phyloP scores from a whole-genome alignment of 371 early-diverging fungal genomes.

The Zopfochytrium polystomum region DNA sequence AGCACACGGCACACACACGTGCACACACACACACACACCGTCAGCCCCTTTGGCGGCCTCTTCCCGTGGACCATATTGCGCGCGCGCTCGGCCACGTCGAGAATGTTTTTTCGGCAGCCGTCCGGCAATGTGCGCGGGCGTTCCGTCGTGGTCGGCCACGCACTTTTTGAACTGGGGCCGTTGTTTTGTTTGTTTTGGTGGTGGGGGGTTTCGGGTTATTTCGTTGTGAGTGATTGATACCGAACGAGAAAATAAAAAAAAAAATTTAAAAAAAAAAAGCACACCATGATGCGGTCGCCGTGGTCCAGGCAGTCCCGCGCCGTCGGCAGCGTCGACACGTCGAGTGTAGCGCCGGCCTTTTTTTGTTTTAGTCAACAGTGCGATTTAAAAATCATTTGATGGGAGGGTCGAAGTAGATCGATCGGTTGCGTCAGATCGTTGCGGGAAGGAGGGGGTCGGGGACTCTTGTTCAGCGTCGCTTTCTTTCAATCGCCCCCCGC shows the following conservation, averaged over 20 bases:
- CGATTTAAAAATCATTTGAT: too few relatives aligned
- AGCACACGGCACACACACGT: too few relatives aligned
- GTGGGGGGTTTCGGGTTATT: neutral
- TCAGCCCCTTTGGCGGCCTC: constrained; percentile 22
- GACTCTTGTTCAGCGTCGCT: neutral
- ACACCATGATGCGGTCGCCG: constrained; percentile 19
- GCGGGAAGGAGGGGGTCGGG: too few relatives aligned
- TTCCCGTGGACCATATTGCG: constrained; percentile 29
- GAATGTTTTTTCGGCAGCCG: constrained; percentile 28
- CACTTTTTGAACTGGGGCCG: neutral
- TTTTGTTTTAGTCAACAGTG: too few relatives aligned
- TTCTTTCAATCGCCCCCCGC: neutral
- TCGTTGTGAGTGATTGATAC: too few relatives aligned
- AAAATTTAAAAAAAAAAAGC: too few relatives aligned
- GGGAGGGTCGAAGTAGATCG: too few relatives aligned
- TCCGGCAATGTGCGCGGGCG: constrained; percentile 22
- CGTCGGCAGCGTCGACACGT: neutral
- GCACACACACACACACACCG: too few relatives aligned
- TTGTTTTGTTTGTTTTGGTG: neutral
- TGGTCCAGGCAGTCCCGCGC: constrained; percentile 29
- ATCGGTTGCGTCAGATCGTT: too few relatives aligned
- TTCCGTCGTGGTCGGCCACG: neutral
- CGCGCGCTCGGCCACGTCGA: constrained; percentile 25
- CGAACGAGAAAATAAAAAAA: too few relatives aligned
- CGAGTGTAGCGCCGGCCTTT: constrained; percentile 9